Percentiles rank a stretch among this genome's conserved stretches.
phyloP scores from a whole-genome alignment of 2,329 filamentous ascomycete genomes.

The Ophiocordyceps camponoti-saundersi region DNA sequence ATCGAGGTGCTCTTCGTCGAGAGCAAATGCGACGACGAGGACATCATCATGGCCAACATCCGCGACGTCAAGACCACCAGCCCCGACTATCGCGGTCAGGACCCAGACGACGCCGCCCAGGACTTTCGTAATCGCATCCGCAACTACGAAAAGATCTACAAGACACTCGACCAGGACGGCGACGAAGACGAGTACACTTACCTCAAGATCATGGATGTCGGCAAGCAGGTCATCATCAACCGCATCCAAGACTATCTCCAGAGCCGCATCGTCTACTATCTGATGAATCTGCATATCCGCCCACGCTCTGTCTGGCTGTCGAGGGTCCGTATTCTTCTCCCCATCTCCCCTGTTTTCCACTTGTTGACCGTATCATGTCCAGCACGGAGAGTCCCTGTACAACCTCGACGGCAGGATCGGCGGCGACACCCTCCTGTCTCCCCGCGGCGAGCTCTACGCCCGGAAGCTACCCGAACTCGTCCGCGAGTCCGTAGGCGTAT shows the following conservation, averaged over 20 bases:
- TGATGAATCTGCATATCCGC: conserved; percentile 97
- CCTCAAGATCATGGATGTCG: conserved; percentile 93
- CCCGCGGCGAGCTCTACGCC: conserved; percentile 76
- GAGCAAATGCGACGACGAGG: conserved; percentile 90
- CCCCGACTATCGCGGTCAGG: conserved; percentile 85
- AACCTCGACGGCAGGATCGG: conserved; percentile 86
- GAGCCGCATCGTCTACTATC: conserved; percentile 90
- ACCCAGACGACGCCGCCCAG: conserved; percentile 75
- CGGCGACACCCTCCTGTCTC: conserved; percentile 75
- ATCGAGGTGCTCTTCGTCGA: conserved; percentile 93
- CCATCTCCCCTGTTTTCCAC: neutral
- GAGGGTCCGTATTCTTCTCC: conserved; percentile 38
- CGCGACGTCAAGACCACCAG: conserved; percentile 93
- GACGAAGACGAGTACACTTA: conserved; percentile 83
- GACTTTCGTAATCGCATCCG: conserved; percentile 91
- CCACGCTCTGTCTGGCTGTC: conserved; percentile 94
- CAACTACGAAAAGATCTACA: conserved; percentile 95
- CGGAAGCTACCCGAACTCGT: conserved; percentile 71
- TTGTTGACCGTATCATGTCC: no score
- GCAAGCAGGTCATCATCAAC: conserved; percentile 94
- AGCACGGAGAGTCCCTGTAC: conserved; percentile 91
- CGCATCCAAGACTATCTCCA: conserved; percentile 93
- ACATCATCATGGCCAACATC: conserved; percentile 96
- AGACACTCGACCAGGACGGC: conserved; percentile 66
- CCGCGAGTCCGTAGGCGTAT: conserved; percentile 69